These are phyloP conservation scores for Talaromyces sp. DNA, from an alignment of 2,329 filamentous ascomycete genomes.

Conservation along the genomic window DNA sequence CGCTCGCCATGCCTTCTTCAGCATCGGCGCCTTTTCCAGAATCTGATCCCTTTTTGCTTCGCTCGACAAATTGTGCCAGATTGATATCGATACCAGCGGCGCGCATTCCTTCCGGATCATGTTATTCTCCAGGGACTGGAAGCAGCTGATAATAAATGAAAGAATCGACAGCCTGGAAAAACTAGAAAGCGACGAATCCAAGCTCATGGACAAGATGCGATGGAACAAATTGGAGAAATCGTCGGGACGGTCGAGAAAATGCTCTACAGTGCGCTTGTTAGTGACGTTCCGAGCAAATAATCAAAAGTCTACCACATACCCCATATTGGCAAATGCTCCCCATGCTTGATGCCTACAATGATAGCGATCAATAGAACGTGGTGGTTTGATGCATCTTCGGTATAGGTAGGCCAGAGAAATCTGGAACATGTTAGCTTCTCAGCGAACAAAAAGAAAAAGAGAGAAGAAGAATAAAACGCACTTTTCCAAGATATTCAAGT, in stretches of 20 bases:
- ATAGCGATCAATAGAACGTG: constrained; percentile 83
- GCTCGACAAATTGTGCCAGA: constrained; percentile 88
- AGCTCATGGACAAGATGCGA: constrained; percentile 78
- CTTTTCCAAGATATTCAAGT: constrained; percentile 83
- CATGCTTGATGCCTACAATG: constrained; percentile 80
- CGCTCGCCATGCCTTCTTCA: constrained; percentile 88
- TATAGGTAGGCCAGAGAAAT: constrained; percentile 93
- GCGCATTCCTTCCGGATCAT: constrained; percentile 95
- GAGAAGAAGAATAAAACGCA: constrained; percentile 27
- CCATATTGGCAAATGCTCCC: constrained; percentile 86
- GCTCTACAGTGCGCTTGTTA: constrained; percentile 41
- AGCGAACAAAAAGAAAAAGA: neutral
- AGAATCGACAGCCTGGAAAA: constrained; percentile 75
- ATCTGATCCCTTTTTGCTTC: constrained; percentile 68
- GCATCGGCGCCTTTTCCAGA: constrained; percentile 65
- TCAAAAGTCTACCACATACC: constrained; percentile 45
- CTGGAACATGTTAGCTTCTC: constrained; percentile 38
- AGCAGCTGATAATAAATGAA: constrained; percentile 82
- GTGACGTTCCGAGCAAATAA: constrained; percentile 4
- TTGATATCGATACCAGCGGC: constrained; percentile 85
- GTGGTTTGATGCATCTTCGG: constrained; percentile 81
- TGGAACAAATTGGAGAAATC: constrained; percentile 89
- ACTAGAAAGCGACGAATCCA: constrained; percentile 62
- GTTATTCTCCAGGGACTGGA: constrained; percentile 84
- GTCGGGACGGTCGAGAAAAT: constrained; percentile 69